Percentiles rank a stretch among this genome's conserved stretches.
phyloP scores from a whole-genome alignment of 805 yeast genomes.

The Starmera pachycereana region DNA sequence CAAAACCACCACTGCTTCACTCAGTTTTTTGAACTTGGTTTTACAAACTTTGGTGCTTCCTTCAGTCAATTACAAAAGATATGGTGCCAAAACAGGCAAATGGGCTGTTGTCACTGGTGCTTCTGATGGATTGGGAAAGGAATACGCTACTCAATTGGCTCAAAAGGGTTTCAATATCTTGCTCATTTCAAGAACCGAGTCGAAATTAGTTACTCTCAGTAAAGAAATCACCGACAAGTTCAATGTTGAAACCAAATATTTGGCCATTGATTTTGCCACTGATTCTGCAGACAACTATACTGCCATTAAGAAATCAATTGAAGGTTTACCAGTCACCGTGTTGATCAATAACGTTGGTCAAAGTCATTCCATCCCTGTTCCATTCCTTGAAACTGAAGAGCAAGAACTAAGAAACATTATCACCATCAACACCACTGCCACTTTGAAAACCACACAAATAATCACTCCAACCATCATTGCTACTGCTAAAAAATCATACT shows the following conservation, averaged over 20 bases:
- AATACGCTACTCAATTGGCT: slow-evolving; percentile 81
- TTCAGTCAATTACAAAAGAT: slow-evolving; percentile 43
- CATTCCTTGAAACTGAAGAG: slow-evolving; percentile 71
- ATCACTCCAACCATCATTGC: slow-evolving; percentile 60
- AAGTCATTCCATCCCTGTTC: slow-evolving; percentile 91
- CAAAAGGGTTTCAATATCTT: slow-evolving; percentile 73
- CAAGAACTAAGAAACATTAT: slow-evolving; percentile 72
- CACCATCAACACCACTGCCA: slow-evolving; percentile 76
- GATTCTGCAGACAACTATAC: slow-evolving; percentile 51
- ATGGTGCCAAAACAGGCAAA: slow-evolving; percentile 61
- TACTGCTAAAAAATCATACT: slow-evolving; percentile 29
- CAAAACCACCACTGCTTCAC: slow-evolving; percentile 40
- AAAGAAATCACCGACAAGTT: slow-evolving; percentile 49
- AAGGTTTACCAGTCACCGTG: slow-evolving; percentile 53
- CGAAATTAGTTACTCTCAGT: slow-evolving; percentile 62
- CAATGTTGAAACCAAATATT: slow-evolving; percentile 50
- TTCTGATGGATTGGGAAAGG: slow-evolving; percentile 95
- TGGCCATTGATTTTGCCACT: slow-evolving; percentile 71
- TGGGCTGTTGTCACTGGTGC: slow-evolving; percentile 99
- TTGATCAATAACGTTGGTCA: slow-evolving; percentile 91
- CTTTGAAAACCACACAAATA: slow-evolving; percentile 74
- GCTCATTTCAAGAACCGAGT: slow-evolving; percentile 73
- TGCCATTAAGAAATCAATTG: slow-evolving; percentile 33
- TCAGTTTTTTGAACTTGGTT: slow-evolving; percentile 44
- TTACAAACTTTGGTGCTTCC: slow-evolving; percentile 58